Percentiles rank a stretch among this genome's conserved stretches.
phyloP scores from a whole-genome alignment of 108 stramenopile species.

The Tribonema minus region DNA sequence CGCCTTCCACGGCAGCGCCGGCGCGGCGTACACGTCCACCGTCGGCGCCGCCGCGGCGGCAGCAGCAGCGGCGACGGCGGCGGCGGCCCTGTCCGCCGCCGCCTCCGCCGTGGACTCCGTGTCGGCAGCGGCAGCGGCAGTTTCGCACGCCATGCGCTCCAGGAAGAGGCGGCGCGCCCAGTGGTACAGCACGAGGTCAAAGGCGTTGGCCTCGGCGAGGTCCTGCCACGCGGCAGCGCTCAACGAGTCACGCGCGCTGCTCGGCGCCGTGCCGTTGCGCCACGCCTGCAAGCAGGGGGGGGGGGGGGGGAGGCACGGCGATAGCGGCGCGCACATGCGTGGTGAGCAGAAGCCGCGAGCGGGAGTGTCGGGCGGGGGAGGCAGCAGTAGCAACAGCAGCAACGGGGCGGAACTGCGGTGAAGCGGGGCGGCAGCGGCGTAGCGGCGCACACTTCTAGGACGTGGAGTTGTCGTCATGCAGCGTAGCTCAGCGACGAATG shows the following conservation, averaged over 20 bases:
- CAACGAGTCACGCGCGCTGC: conserved; percentile 19
- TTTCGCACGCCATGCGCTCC: conserved; percentile 34
- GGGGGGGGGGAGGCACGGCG: not conserved
- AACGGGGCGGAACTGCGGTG: too few relatives aligned
- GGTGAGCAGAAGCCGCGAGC: too few relatives aligned
- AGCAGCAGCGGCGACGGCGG: not conserved
- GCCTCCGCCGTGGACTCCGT: too few relatives aligned
- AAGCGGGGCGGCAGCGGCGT: too few relatives aligned
- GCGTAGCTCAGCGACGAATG: too few relatives aligned
- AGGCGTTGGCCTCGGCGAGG: conserved; percentile 18
- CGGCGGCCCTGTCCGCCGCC: not conserved
- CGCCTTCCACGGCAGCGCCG: not conserved
- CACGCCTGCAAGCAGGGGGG: conserved; percentile 39
- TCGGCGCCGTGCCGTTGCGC: conserved; percentile 19
- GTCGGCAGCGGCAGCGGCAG: not conserved
- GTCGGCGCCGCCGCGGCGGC: not conserved
- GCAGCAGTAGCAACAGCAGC: too few relatives aligned
- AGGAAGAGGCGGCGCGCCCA: conserved; percentile 49
- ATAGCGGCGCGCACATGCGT: too few relatives aligned
- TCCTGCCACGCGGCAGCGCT: not conserved
- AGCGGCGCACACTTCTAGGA: too few relatives aligned
- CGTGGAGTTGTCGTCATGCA: too few relatives aligned
- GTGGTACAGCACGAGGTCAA: conserved; percentile 49
- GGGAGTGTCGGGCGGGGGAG: too few relatives aligned
- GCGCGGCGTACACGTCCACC: not conserved